Base-by-base conservation (phyloP, 108 stramenopile species). In the Cyclotella kingstonii region DNA sequence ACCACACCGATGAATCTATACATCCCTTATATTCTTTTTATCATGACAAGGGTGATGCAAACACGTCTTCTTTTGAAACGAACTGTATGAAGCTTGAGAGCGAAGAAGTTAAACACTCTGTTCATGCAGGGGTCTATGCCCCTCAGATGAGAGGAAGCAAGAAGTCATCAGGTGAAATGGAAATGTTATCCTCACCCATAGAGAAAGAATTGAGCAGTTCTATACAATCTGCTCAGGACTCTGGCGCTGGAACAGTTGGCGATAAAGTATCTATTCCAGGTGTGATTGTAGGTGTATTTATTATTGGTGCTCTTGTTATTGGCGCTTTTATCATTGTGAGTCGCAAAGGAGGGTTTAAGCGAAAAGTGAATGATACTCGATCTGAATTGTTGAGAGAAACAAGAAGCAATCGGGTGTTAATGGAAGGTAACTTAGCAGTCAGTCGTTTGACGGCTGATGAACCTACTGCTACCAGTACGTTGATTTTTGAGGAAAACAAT, bases 71-170 rank as follows among this genome's bases (percentile, higher is more conserved):
- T n/a, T 61, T 52, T 31, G 60, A 75, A 61, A 75, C 58, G 0
- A 36, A 60, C 26, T 75, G 73, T 34, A 63, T 57, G 35, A 54
- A 66, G 14, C 43, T 75, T 4, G 64, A 54, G 5, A 60, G 49
- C 18, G 64, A 59, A 22, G 59, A 75, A 31, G 45, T 17, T 19
- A 66, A 49, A 34, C 42, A 60, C 18, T 59, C 50, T 21, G 60
- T 64, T 12, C 38, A 75, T 33, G 65, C 59, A 4, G 73, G 73
- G 0, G 31, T 75, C 17, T 35, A 43, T 8, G 2, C 29, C 5
- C 38, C 38, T 19, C 47, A 60, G 26, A 40, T 70, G 69, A 41
- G 26, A 5, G 44, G 58, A 10, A 39, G 36, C 28, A 39, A 56
- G 10, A 58, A 68, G 22, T 30, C 55, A 11, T 50, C 53, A 3